A percentile compares a stretch with the other conserved stretches of the same genome.
Conservation (phyloP, 805 yeast genomes). For the Cyberlindnera misumaiensis region DNA sequence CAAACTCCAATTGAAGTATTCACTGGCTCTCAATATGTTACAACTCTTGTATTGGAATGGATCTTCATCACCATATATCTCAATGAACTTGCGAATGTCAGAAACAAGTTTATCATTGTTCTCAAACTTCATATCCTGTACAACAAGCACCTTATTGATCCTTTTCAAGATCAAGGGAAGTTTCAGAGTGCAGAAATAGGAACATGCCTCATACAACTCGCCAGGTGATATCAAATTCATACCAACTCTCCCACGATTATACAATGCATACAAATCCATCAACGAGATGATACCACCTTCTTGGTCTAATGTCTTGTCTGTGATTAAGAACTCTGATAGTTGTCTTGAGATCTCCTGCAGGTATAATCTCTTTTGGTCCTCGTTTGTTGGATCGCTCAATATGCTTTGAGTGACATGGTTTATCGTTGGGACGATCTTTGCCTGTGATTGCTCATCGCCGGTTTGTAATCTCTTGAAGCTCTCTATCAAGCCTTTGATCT, state of each 20-base stretch:
- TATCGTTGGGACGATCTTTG: constrained; percentile 10
- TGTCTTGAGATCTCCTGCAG: constrained; percentile 72
- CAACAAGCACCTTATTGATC: constrained; percentile 30
- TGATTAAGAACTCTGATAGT: constrained; percentile 60
- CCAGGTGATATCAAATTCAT: constrained; percentile 61
- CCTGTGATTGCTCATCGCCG: constrained; percentile 15
- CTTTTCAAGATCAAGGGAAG: constrained; percentile 47
- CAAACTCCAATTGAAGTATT: constrained; percentile 54
- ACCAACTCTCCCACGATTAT: constrained; percentile 60
- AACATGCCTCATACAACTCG: constrained; percentile 59
- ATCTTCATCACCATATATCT: constrained; percentile 26
- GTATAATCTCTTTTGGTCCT: constrained; percentile 34
- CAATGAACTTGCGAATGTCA: constrained; percentile 21
- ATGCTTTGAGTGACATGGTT: constrained; percentile 12
- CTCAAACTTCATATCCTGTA: constrained; percentile 33
- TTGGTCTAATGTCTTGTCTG: constrained; percentile 36
- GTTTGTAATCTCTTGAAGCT: constrained; percentile 28
- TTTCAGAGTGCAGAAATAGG: constrained; percentile 45
- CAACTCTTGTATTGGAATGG: constrained; percentile 19
- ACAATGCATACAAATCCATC: constrained; percentile 55
- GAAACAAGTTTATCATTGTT: constrained; percentile 26
- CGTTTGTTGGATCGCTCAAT: constrained; percentile 13
- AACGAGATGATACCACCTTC: constrained; percentile 56
- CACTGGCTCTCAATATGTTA: constrained; percentile 21
- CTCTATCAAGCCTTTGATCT: constrained; percentile 49